Evolutionary conservation across 164 flowering plant genomes (phyloP), one percentile per base, ranked within the genome.

Genomic region (Litsea cubeba): DNA sequence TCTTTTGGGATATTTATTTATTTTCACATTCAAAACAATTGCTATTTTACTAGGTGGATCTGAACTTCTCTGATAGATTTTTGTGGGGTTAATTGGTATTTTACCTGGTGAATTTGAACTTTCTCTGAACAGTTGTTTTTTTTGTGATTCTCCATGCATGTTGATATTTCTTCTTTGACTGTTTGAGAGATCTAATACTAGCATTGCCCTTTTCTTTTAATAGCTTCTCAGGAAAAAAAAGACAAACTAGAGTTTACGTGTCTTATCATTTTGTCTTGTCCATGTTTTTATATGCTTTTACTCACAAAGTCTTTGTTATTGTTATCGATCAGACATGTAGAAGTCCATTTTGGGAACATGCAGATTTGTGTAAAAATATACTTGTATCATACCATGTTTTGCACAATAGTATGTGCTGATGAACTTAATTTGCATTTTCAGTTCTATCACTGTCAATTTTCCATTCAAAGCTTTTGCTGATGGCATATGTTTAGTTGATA

Each of bases 71-170:
- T 35, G 46, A 7, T 35, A 35, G 46, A 35, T 35, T 35, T 35
- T 35, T 35, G 46, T 35, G 46, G 46, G 7, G 46, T 35, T 35
- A 35, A 5, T 35, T 35, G 46, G 7, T 35, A 35, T 35, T 35
- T 40, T 40, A 40, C 46, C 46, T 40, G 11, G 46, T 40, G 46
- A 40, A 40, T 40, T 40, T 40, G 46, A 40, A 40, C 46, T 40
- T 40, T 40, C 46, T 40, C 46, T 40, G 46, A 40, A 40, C 46
- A 86, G 94, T 84, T 65, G 66, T 28, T 79, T 25, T 25, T 5
- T 40, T 40, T 40, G 46, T 40, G 46, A 40, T 40, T 40, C 10
- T 40, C 46, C 46, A 40, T 40, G 46, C 46, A 40, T 1, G 10
- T 40, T 40, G 46, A 40, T 40, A 40, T 40, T 40, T 11, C 46